A percentile compares a stretch with the other conserved stretches of the same genome.
Conservation (phyloP, 2,329 filamentous ascomycete genomes). For the Bipolaris gigantea region DNA sequence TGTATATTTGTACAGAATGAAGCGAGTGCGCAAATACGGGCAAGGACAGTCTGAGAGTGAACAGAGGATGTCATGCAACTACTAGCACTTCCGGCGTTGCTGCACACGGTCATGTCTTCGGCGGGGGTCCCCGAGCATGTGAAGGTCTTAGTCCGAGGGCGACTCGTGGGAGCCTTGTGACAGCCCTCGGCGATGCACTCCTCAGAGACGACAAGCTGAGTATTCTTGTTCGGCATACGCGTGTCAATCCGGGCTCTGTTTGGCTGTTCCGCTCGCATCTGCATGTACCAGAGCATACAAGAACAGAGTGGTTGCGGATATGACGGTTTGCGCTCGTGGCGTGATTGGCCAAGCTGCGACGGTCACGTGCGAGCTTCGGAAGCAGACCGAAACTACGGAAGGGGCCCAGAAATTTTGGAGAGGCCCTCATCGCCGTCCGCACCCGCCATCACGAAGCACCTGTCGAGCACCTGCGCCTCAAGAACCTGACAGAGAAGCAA, state of each 20-base stretch:
- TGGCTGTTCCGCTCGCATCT: neutral
- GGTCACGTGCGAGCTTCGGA: constrained; percentile 30
- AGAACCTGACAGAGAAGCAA: neutral
- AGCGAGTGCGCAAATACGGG: neutral
- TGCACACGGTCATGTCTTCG: constrained; percentile 17
- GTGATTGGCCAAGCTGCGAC: constrained; percentile 31
- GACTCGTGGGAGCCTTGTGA: constrained; percentile 12
- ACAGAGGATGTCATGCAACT: constrained; percentile 6
- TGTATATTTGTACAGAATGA: neutral
- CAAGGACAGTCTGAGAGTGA: neutral
- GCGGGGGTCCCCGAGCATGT: constrained; percentile 31
- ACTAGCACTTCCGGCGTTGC: constrained; percentile 17
- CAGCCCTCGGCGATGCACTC: neutral
- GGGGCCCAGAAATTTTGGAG: constrained; percentile 34
- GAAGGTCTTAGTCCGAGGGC: constrained; percentile 27
- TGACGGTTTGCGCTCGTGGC: constrained; percentile 34
- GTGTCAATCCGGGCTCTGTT: no score
- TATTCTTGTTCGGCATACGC: neutral
- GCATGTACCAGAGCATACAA: neutral
- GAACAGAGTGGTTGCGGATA: constrained; percentile 1
- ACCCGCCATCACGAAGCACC: constrained; percentile 13
- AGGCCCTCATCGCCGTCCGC: constrained; percentile 18
- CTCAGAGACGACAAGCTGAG: neutral
- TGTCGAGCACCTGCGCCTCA: neutral
- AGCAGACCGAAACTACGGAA: constrained; percentile 32